Percentiles rank a stretch among this genome's conserved stretches.
phyloP scores from a whole-genome alignment of 1,284 basidiomycete species.

The Prillingera fragicola region DNA sequence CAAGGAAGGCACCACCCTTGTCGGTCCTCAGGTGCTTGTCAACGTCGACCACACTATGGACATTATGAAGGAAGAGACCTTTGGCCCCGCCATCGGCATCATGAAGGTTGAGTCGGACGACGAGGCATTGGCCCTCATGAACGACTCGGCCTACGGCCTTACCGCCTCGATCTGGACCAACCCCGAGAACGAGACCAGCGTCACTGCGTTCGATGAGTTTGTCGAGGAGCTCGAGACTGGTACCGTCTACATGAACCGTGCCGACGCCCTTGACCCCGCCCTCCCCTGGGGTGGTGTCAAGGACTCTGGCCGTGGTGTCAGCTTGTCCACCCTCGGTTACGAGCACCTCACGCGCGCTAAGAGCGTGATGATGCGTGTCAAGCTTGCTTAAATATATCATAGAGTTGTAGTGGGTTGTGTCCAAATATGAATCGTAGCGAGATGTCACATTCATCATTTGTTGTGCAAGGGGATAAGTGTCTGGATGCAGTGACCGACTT shows the following conservation, averaged over 20 bases:
- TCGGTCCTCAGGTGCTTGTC: constrained; percentile 81
- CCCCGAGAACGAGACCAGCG: constrained; percentile 55
- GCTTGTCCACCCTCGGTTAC: constrained; percentile 67
- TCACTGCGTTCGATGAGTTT: constrained; percentile 61
- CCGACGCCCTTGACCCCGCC: constrained; percentile 84
- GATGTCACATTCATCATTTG: too few relatives aligned
- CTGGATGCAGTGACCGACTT: too few relatives aligned
- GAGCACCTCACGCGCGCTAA: constrained; percentile 35
- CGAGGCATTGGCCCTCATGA: constrained; percentile 84
- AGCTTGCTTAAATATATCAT: constrained; percentile 7
- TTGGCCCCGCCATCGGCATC: constrained; percentile 85
- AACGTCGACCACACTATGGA: constrained; percentile 88
- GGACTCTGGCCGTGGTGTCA: constrained; percentile 83
- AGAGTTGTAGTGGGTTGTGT: too few relatives aligned
- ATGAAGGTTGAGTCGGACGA: constrained; percentile 65
- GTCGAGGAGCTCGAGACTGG: constrained; percentile 72
- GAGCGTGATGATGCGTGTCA: constrained; percentile 20
- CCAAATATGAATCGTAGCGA: too few relatives aligned
- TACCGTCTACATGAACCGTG: constrained; percentile 88
- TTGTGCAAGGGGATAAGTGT: too few relatives aligned
- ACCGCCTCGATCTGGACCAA: constrained; percentile 93
- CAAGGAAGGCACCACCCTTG: constrained; percentile 68
- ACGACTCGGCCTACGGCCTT: constrained; percentile 90
- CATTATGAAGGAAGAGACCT: constrained; percentile 78
- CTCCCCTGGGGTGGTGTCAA: constrained; percentile 92